phyloP scores from a whole-genome alignment of 2,329 filamentous ascomycete species.

The Diaporthe sp. region DNA sequence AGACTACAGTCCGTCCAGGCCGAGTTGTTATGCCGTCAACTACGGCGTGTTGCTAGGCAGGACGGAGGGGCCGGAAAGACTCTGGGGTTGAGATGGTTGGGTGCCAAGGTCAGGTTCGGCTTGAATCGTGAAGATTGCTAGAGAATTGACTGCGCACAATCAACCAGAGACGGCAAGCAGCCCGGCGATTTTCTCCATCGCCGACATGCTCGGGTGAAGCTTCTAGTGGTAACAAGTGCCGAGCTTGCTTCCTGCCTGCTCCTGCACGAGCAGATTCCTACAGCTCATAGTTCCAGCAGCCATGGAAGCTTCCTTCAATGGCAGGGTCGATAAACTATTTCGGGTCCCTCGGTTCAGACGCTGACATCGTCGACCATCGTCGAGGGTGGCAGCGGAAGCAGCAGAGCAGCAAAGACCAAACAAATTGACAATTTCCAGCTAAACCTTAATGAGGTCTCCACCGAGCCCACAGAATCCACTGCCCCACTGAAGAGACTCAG shows the following conservation, averaged over 20 bases:
- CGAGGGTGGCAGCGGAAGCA: background rate
- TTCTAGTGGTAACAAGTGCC: background rate
- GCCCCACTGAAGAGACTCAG: conserved; percentile 34
- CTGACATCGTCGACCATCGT: background rate
- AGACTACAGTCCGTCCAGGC: background rate
- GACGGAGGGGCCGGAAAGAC: conserved; percentile 1
- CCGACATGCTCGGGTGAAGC: background rate
- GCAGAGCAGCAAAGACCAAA: background rate
- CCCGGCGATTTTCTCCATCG: background rate
- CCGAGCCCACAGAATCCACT: background rate
- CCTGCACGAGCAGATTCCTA: background rate
- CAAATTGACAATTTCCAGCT: conserved; percentile 30
- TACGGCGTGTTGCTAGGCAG: background rate
- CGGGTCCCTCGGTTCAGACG: background rate
- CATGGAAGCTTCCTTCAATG: background rate
- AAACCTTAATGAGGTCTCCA: conserved; percentile 25
- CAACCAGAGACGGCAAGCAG: background rate
- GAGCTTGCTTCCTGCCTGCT: background rate
- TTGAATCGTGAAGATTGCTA: conserved; percentile 13
- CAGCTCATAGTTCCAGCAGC: background rate
- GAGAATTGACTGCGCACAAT: background rate
- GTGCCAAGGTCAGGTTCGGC: background rate
- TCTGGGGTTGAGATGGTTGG: background rate
- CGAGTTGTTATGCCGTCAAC: background rate
- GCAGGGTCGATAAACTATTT: background rate